These are phyloP conservation scores for Eleusine indica DNA, from an alignment of 176 grass and related monocot species.

Conservation along the genomic window DNA sequence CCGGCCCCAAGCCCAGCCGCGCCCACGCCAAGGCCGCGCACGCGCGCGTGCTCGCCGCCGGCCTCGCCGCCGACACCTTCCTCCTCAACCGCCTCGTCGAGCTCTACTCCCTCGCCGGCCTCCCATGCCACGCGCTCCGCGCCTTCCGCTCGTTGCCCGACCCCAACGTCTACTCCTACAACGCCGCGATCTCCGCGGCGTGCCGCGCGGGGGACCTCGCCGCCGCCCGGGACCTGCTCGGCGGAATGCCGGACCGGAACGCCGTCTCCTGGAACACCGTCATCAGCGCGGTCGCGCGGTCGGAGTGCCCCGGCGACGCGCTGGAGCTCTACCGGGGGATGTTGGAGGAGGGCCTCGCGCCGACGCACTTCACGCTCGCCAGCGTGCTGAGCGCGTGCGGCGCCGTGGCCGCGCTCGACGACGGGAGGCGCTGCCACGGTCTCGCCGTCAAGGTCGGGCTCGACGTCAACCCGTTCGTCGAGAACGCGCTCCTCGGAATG, in stretches of 20 bases:
- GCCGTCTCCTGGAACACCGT: slow-evolving; percentile 84
- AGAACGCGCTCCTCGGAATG: slow-evolving; percentile 79
- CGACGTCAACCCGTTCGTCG: slow-evolving; percentile 63
- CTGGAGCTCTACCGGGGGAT: slow-evolving; percentile 61
- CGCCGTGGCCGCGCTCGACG: slow-evolving; percentile 41
- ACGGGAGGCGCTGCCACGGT: slow-evolving; percentile 71
- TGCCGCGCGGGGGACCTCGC: slow-evolving; percentile 62
- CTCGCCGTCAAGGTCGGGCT: slow-evolving; percentile 65
- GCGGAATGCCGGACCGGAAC: slow-evolving; percentile 67
- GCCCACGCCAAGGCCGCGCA: slow-evolving; percentile 53
- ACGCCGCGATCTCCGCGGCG: slow-evolving; percentile 51
- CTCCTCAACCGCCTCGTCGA: slow-evolving; percentile 90
- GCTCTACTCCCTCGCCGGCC: slow-evolving; percentile 73
- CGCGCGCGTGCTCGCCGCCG: slow-evolving; percentile 63
- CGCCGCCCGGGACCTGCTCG: slow-evolving; percentile 62
- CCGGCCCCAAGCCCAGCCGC: slow-evolving; percentile 39
- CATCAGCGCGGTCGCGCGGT: slow-evolving; percentile 57
- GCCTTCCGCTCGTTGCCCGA: slow-evolving; percentile 56
- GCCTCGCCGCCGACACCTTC: slow-evolving; percentile 74
- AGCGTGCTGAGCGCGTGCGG: slow-evolving; percentile 80
- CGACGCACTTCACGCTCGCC: slow-evolving; percentile 78
- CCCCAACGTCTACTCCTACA: slow-evolving; percentile 84
- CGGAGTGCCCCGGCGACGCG: slow-evolving; percentile 41
- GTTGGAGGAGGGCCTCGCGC: slow-evolving; percentile 54
- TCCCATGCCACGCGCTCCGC: slow-evolving; percentile 51